Evolutionary conservation across 768 basidiomycete species (phyloP), one percentile per base, ranked within the genome.

Genomic region (Boletus patriciae): DNA sequence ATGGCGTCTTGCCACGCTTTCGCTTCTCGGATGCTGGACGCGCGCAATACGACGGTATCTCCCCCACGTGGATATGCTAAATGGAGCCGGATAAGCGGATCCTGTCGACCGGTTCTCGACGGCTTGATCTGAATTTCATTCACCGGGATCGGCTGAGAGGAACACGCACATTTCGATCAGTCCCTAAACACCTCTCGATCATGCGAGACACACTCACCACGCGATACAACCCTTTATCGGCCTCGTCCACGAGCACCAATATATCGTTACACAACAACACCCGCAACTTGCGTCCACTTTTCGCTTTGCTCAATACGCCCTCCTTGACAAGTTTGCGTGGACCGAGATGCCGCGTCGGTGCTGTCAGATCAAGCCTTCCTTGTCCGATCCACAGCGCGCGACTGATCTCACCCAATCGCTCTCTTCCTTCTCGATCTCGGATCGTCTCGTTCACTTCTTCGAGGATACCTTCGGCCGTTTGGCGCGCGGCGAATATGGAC

Each of bases 211-310:
- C 34, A 74, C 85, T 63, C 51, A 94, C 94, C 84, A 94, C 89
- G 38, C 90, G 83, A 71, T 95, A 95, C 15, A 96, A 67, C 13
- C 83, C 85, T 58, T 80, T 84, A 27, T 81, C 81, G 1, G 72
- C 70, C 33, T 85, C 86, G 62, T 94, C 92, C 19, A 92, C 87
- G 54, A 98, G 77, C 4, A 98, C 85, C 46, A 98, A 70, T 41
- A 96, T 89, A 66, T 98, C 96, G 65, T 83, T 96, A 66, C 94
- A 98, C 59, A 98, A 71, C 71, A 94, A 86, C 7, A 80, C 83
- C 40, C 85, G 80, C 44, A 98, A 71, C 67, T 84, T 90, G 49
- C 89, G 77, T 4, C 91, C 87, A 57, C 92, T 94, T 75, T 91
- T 94, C 1, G 89, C 80, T 70, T 98, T 98, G 62, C 77, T 74